phyloP scores from a whole-genome alignment of 1,284 basidiomycete species.

The Agroathelia rolfsii region DNA sequence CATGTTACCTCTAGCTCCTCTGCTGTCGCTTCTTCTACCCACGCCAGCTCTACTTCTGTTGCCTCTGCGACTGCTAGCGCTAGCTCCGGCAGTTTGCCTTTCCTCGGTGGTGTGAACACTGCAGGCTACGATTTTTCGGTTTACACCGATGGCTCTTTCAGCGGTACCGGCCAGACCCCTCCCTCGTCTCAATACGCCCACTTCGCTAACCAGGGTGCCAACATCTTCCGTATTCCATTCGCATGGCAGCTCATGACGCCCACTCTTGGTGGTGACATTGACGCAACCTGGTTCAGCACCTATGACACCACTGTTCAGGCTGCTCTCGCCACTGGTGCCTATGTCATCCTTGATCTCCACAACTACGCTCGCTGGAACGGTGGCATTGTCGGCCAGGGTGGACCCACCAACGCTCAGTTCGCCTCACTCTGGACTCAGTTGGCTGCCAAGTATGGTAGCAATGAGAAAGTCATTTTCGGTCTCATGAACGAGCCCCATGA shows the following conservation, averaged over 20 bases:
- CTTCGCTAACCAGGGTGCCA: constrained; percentile 34
- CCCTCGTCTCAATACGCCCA: constrained; percentile 32
- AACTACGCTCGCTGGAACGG: constrained; percentile 46
- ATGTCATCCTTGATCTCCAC: constrained; percentile 46
- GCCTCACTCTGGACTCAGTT: constrained; percentile 44
- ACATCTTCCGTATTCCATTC: constrained; percentile 35
- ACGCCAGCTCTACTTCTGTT: constrained; percentile 9
- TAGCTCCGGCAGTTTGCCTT: constrained; percentile 2
- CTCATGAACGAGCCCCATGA: constrained; percentile 49
- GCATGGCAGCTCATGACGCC: constrained; percentile 44
- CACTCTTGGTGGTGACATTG: constrained; percentile 34
- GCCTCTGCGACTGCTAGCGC: constrained; percentile 8
- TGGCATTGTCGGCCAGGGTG: constrained; percentile 40
- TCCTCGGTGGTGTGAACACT: constrained; percentile 23
- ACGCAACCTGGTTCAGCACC: constrained; percentile 31
- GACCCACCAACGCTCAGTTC: constrained; percentile 41
- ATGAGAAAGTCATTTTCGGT: constrained; percentile 38
- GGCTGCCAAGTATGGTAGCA: constrained; percentile 37
- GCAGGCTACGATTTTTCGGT: constrained; percentile 26
- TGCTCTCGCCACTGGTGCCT: constrained; percentile 31
- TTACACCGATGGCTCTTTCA: constrained; percentile 33
- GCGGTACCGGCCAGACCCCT: constrained; percentile 25
- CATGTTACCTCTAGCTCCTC: constrained; percentile 1
- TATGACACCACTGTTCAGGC: constrained; percentile 41
- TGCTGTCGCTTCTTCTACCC: constrained; percentile 7